Base-by-base conservation (phyloP, 306 rosid genomes). In the Hippophae tibetana region DNA sequence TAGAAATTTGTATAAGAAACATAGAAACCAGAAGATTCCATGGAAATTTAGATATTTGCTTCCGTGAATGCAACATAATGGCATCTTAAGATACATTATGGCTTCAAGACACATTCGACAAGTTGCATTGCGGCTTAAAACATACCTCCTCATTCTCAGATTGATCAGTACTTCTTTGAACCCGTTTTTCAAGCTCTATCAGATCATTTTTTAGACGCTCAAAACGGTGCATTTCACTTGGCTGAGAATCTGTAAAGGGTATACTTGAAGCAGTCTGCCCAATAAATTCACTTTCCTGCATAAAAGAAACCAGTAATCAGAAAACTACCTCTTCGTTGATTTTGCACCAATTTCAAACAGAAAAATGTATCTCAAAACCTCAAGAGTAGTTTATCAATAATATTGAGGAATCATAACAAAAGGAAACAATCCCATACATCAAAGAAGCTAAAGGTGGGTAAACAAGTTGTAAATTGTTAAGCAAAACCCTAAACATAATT, bases 111-210 rank as follows among this genome's bases (percentile, higher is more conserved):
- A 31, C 38, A 1, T 31, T 31, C 38, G 25, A 59, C 7, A 26
- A 47, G 46, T 42, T 44, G 60, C 47, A 42, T 13, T 46, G 66
- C 57, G 52, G n/a, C 47, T 57, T 66, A 42, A 54, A 47, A 67
- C 25, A 13, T 72, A 88, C 97, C 84, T 80, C 86, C 67, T 78
- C 89, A 70, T 63, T 74, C 61, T 82, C 86, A 58, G 97, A 75
- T 65, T 78, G 90, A 71, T 82, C 80, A 64, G 95, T 72, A 63
- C 87, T 93, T 80, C 62, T 79, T 75, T 86, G 86, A 56, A 85
- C 97, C 77, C 94, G 82, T 45, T 80, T 72, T 78, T 88, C 99
- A 69, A 93, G 94, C 74, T 93, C 89, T 52, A 80, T 79, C 64
- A 93, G 85, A 77, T 93, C 97, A 70, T 77, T 84, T 63, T 94